These are phyloP conservation scores for Phytophthora sojae DNA, from an alignment of 352 stramenopile genomes.

Conservation along the genomic window DNA sequence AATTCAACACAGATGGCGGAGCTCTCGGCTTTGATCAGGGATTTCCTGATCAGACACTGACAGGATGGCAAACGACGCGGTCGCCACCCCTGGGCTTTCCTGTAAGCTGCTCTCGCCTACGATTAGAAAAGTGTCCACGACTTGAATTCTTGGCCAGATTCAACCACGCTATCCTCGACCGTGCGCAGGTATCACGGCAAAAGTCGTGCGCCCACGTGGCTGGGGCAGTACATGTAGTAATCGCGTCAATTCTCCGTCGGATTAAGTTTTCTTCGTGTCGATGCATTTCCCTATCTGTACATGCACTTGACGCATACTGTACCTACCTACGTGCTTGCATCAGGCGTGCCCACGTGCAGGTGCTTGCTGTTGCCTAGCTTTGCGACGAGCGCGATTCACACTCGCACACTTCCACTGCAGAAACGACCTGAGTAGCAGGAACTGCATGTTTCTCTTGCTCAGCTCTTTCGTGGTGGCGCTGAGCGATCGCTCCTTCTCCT, in stretches of 20 bases:
- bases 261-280: not conserved
- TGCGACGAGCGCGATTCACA: conserved; percentile 12
- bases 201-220: no score
- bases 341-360: not conserved
- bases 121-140: conserved; percentile 21
- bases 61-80: no score
- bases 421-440: conserved; percentile 49
- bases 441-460: conserved; percentile 41
- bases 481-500: conserved; percentile 34
- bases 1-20: conserved; percentile 26
- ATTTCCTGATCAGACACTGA: no score
- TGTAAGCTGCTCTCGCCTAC: not conserved
- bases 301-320: no score
- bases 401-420: conserved; percentile 50
- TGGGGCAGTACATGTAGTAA: no score
- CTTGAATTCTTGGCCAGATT: conserved; percentile 33
- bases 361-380: conserved; percentile 2
- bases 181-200: not conserved
- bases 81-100: no score
- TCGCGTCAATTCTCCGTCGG: no score
- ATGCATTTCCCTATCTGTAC: not conserved
- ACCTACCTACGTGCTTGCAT: not conserved
- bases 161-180: conserved; percentile 38
- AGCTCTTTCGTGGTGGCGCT: conserved; percentile 28
- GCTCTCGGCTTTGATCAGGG: no score